A percentile compares a stretch with the other conserved stretches of the same genome.
These are phyloP conservation scores for Prunus yedoensis DNA, from an alignment of 331 rosid species.

Conservation along the genomic window DNA sequence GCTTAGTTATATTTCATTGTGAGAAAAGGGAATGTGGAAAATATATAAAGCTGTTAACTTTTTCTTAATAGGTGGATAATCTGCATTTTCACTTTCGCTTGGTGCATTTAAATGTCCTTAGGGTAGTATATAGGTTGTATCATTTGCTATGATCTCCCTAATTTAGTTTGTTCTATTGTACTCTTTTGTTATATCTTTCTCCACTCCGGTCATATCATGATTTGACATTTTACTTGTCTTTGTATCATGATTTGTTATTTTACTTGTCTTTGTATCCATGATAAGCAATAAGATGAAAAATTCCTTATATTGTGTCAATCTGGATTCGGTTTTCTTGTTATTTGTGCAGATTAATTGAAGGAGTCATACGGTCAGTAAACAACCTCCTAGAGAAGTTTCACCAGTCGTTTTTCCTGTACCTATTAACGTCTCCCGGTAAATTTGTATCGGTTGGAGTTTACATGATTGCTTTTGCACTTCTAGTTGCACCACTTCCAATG, in stretches of 20 bases:
- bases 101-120: too few species aligned
- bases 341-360: slow-evolving; percentile 82
- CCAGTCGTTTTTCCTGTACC: slow-evolving; percentile 87
- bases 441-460: slow-evolving; percentile 91
- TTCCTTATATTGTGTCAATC: slow-evolving; percentile 5
- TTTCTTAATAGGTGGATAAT: too few species aligned
- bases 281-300: not conserved
- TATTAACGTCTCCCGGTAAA: slow-evolving; percentile 77
- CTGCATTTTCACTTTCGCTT: too few species aligned
- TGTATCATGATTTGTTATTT: not conserved
- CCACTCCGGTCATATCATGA: not conserved
- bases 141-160: too few species aligned
- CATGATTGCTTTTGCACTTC: slow-evolving; percentile 90
- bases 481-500: slow-evolving; percentile 81
- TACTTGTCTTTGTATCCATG: not conserved
- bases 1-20: too few species aligned
- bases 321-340: slow-evolving; percentile 18
- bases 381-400: slow-evolving; percentile 97
- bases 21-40: too few species aligned
- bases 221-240: too few species aligned
- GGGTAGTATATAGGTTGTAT: too few species aligned
- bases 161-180: too few species aligned
- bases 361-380: slow-evolving; percentile 85
- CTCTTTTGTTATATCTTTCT: too few species aligned
- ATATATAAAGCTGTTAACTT: too few species aligned